Evolutionary conservation across 257 asterid species (phyloP).

Genomic region (Petunia axillaris): DNA sequence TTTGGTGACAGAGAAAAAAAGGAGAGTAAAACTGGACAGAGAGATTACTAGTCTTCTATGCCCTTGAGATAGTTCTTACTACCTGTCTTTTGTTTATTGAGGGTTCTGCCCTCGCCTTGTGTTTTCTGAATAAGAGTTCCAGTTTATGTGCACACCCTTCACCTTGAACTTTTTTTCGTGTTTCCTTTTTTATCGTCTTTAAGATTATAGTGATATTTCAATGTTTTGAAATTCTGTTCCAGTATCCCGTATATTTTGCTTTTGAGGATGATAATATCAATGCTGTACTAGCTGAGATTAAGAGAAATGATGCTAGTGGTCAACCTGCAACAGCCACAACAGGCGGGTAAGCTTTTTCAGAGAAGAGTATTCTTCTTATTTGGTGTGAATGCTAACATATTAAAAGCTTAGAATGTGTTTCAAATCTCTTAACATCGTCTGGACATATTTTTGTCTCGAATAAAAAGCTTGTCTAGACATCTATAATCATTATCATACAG

Average conservation of each 20-base stretch:
- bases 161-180: background rate
- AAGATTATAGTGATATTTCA: background rate
- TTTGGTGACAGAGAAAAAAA: too few relatives aligned
- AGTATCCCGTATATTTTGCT: conserved; percentile 96
- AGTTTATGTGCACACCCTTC: conserved; percentile 2
- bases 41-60: background rate
- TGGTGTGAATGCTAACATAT: background rate
- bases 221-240: conserved; percentile 38
- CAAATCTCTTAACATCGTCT: background rate
- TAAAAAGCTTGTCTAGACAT: background rate
- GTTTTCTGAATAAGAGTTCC: background rate
- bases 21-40: background rate
- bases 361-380: background rate
- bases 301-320: conserved; percentile 85
- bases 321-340: conserved; percentile 98
- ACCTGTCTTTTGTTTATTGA: conserved; percentile 11
- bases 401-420: conserved; percentile 7
- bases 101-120: background rate
- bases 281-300: conserved; percentile 77
- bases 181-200: background rate
- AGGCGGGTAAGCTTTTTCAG: conserved; percentile 80
- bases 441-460: background rate
- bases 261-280: conserved; percentile 76
- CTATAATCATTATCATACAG: background rate
- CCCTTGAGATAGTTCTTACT: conserved; percentile 9